phyloP scores from a whole-genome alignment of 2,329 filamentous ascomycete genomes.

The Scytalidium sp. region DNA sequence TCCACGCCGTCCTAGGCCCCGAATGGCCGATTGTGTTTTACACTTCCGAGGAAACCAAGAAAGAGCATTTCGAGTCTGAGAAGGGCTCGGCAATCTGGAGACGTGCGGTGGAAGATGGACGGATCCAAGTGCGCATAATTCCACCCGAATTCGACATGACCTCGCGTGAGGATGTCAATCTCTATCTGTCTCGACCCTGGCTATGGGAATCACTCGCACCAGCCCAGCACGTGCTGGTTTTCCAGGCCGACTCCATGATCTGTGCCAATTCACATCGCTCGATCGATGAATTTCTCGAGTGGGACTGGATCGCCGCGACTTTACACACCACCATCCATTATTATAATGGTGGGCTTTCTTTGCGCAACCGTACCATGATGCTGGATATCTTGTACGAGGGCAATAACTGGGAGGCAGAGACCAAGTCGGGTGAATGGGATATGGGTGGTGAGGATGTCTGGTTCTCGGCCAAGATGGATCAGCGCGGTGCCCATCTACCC shows the following conservation, averaged over 20 bases:
- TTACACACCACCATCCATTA: conserved; percentile 13
- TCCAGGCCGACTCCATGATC: conserved; percentile 25
- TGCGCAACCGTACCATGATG: conserved; percentile 30
- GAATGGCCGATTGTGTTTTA: conserved; percentile 38
- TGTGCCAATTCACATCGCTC: conserved; percentile 19
- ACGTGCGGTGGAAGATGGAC: conserved; percentile 26
- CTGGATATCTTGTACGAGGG: conserved; percentile 15
- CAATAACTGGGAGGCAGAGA: conserved; percentile 14
- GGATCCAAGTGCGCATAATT: conserved; percentile 31
- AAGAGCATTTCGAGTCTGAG: conserved; percentile 9
- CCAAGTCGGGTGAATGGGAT: conserved; percentile 11
- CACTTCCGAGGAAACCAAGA: conserved; percentile 29
- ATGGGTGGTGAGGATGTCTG: conserved; percentile 17
- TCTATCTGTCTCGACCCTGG: conserved; percentile 18
- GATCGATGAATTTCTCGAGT: conserved; percentile 26
- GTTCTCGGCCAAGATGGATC: conserved; percentile 22
- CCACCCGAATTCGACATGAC: conserved; percentile 27
- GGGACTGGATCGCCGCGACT: conserved; percentile 28
- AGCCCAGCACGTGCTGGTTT: conserved; percentile 22
- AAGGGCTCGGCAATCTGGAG: conserved; percentile 27
- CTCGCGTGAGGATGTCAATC: conserved; percentile 28
- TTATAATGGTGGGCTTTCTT: conserved; percentile 31
- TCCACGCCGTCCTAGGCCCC: conserved; percentile 34
- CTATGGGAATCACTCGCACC: conserved; percentile 26
- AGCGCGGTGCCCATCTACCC: conserved; percentile 17